Conservation (phyloP, 208 protist species). For the Crithidia acanthocephali region DNA sequence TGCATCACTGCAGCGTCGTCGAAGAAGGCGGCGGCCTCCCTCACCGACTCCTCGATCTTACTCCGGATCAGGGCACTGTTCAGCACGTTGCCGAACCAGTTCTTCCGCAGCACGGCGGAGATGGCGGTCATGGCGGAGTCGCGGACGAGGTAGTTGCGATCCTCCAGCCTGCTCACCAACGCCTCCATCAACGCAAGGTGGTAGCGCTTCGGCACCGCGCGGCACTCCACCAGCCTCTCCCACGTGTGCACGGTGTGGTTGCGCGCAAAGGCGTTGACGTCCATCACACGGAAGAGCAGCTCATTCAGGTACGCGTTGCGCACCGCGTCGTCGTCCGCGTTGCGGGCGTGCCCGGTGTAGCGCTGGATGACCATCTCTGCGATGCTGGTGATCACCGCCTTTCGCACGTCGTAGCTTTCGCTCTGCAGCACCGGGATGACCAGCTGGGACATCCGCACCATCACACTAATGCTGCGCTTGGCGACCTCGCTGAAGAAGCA, state of each 20-base stretch:
- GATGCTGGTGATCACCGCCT: conserved; percentile 80
- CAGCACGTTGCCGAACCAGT: conserved; percentile 89
- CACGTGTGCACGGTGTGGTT: conserved; percentile 86
- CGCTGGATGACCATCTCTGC: conserved; percentile 86
- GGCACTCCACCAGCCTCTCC: conserved; percentile 72
- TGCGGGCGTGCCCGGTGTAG: conserved; percentile 64
- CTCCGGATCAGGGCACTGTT: conserved; percentile 50
- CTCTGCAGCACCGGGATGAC: conserved; percentile 70
- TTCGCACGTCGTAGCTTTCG: conserved; percentile 89
- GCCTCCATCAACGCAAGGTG: conserved; percentile 70
- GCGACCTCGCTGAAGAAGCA: conserved; percentile 83
- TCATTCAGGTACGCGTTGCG: conserved; percentile 79
- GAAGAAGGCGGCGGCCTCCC: conserved; percentile 40
- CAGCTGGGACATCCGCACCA: conserved; percentile 58
- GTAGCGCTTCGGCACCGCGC: conserved; percentile 79
- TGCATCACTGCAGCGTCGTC: conserved; percentile 33
- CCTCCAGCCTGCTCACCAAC: conserved; percentile 76
- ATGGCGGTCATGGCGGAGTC: conserved; percentile 84
- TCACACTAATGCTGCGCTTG: conserved; percentile 78
- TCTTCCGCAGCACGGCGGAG: conserved; percentile 64
- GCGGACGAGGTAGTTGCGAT: conserved; percentile 87
- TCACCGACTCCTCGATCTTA: conserved; percentile 52
- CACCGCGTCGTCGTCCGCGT: conserved; percentile 42
- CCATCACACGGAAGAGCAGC: conserved; percentile 85
- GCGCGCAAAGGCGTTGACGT: conserved; percentile 88